Evolutionary conservation across 495 filamentous ascomycete genomes (phyloP).

Genomic region (Opeltia flavorubescens): DNA sequence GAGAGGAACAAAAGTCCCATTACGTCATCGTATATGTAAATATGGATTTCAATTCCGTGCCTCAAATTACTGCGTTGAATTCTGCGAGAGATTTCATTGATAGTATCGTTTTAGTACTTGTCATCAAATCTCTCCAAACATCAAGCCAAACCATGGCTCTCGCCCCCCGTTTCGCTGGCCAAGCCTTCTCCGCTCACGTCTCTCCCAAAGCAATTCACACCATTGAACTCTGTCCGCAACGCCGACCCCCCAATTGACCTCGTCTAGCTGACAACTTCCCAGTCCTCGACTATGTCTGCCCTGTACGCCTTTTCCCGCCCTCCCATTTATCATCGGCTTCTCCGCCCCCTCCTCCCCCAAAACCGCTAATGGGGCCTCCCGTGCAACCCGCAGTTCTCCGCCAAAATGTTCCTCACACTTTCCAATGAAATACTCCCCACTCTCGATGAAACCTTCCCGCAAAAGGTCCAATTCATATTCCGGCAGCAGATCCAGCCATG

Average conservation of each 20-base stretch:
- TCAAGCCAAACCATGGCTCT: constrained; percentile 44
- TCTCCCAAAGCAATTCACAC: constrained; percentile 46
- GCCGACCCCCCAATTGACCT: neutral
- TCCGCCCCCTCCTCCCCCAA: neutral
- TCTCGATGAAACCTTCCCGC: constrained; percentile 41
- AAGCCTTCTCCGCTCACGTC: constrained; percentile 38
- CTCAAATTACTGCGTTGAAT: no score
- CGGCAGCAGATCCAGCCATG: constrained; percentile 90
- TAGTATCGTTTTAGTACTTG: no score
- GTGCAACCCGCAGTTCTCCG: constrained; percentile 30
- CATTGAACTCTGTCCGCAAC: constrained; percentile 48
- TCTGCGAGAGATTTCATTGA: no score
- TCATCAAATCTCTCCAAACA: no score
- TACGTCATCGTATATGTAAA: no score
- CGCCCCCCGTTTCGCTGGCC: constrained; percentile 62
- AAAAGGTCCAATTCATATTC: constrained; percentile 57
- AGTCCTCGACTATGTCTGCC: constrained; percentile 79
- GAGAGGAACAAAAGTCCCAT: no score
- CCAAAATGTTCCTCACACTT: constrained; percentile 60
- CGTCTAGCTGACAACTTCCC: neutral
- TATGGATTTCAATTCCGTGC: no score
- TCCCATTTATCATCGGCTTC: neutral
- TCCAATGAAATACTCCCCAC: constrained; percentile 42
- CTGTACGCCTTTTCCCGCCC: constrained; percentile 29
- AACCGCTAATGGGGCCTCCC: constrained; percentile 6